Percentiles rank a stretch among this genome's conserved stretches.
Evolutionary conservation across 768 basidiomycete species (phyloP).

Genomic region (Rhodosporidiobolus sp.): DNA sequence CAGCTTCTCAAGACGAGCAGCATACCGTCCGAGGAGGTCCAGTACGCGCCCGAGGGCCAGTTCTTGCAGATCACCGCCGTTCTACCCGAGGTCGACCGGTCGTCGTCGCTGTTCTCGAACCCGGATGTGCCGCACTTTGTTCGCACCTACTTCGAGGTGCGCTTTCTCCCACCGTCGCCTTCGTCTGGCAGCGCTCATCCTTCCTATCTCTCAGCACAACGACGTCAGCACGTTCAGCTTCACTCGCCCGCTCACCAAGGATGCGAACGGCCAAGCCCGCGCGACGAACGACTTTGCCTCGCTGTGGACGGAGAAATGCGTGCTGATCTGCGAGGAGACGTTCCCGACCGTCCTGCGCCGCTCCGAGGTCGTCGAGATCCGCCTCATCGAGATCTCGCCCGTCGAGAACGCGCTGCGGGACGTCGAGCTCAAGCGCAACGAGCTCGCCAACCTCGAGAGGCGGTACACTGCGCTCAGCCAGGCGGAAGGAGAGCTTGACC

Average conservation of each 20-base stretch:
- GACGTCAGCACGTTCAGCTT: constrained; percentile 79
- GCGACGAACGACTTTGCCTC: constrained; percentile 38
- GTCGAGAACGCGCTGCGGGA: constrained; percentile 76
- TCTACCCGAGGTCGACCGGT: constrained; percentile 72
- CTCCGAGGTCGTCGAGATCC: constrained; percentile 73
- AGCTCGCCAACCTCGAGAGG: constrained; percentile 64
- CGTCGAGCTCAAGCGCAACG: constrained; percentile 74
- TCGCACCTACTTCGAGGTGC: constrained; percentile 58
- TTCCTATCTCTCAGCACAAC: constrained; percentile 60
- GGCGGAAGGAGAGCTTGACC: constrained; percentile 50
- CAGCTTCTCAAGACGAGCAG: constrained; percentile 68
- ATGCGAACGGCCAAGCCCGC: constrained; percentile 52
- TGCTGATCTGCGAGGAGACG: constrained; percentile 70
- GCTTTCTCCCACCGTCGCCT: neutral
- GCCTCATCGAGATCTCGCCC: constrained; percentile 76
- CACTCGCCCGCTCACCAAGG: constrained; percentile 64
- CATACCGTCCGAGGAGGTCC: constrained; percentile 76
- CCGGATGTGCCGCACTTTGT: constrained; percentile 35
- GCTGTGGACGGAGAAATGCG: constrained; percentile 78
- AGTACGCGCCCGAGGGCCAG: constrained; percentile 66
- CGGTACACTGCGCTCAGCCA: constrained; percentile 76
- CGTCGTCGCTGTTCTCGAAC: constrained; percentile 64
- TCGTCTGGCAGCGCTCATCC: no score
- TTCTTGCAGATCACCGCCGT: constrained; percentile 87
- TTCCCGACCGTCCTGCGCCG: constrained; percentile 89